Evolutionary conservation across 139 green algal species (phyloP).

Genomic region (Monoraphidium neglectum): DNA sequence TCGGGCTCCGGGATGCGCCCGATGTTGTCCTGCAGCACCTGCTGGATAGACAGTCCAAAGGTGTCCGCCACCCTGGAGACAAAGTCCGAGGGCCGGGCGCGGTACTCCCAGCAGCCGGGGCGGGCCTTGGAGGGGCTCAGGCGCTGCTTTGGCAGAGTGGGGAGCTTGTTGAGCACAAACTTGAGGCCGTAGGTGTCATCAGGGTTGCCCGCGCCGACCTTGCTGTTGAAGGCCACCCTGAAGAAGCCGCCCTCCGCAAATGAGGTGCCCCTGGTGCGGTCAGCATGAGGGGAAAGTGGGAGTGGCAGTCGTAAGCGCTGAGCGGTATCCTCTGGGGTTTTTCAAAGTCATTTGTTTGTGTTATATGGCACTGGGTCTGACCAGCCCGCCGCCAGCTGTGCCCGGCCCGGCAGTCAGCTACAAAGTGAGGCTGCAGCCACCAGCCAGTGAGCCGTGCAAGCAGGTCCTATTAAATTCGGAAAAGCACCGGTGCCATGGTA

Average conservation of each 20-base stretch:
- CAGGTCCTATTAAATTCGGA: no score
- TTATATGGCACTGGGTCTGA: no score
- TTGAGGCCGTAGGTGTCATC: neutral
- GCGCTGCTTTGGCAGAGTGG: neutral
- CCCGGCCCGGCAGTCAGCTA: no score
- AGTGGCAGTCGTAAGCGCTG: no score
- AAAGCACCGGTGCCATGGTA: no score
- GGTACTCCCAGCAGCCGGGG: neutral
- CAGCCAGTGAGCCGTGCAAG: no score
- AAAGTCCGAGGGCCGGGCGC: neutral
- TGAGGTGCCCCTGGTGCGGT: no score
- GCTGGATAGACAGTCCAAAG: neutral
- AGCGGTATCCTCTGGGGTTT: no score
- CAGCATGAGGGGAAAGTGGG: no score
- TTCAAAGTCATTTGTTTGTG: no score
- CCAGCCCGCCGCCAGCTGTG: no score
- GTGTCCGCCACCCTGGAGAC: neutral
- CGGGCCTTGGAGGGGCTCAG: neutral
- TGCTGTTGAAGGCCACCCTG: neutral
- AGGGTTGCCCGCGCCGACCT: neutral
- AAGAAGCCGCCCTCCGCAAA: neutral
- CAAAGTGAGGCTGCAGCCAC: no score
- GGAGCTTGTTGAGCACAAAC: neutral
- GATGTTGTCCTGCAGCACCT: neutral
- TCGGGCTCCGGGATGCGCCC: neutral